phyloP scores from a whole-genome alignment of 805 yeast genomes.

The Wickerhamomyces silvicola region DNA sequence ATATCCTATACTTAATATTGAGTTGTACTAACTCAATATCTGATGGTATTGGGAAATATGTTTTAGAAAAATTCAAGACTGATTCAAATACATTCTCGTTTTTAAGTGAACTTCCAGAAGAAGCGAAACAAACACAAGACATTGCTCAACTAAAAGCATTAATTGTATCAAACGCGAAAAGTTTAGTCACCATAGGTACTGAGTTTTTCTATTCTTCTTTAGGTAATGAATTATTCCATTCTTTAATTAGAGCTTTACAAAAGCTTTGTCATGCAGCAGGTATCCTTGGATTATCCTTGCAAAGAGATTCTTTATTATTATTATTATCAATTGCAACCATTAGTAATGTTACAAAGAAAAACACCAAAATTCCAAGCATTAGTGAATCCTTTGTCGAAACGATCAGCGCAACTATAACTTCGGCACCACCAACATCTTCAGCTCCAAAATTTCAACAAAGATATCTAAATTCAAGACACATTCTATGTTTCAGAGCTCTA shows the following conservation, averaged over 20 bases:
- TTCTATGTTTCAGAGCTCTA: constrained; percentile 72
- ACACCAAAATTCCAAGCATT: constrained; percentile 31
- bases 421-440: constrained; percentile 12
- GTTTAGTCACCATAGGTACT: constrained; percentile 38
- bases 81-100: constrained; percentile 10
- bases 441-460: constrained; percentile 29
- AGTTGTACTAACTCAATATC: constrained; percentile 47
- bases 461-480: constrained; percentile 56
- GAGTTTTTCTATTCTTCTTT: constrained; percentile 57
- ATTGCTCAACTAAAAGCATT: constrained; percentile 18
- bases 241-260: constrained; percentile 66
- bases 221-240: constrained; percentile 66
- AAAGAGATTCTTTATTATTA: constrained; percentile 53
- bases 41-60: constrained; percentile 60
- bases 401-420: constrained; percentile 8
- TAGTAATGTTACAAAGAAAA: constrained; percentile 29
- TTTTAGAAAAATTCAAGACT: constrained; percentile 33
- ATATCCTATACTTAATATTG: constrained; percentile 52
- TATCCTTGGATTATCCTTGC: constrained; percentile 45
- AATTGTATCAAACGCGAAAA: constrained; percentile 30
- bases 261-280: constrained; percentile 81
- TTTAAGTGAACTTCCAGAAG: constrained; percentile 7
- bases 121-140: constrained; percentile 9
- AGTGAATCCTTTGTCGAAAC: constrained; percentile 50
- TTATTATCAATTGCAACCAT: constrained; percentile 41